Base-by-base conservation (phyloP, 345 rosid species). In the Isatis tinctoria region DNA sequence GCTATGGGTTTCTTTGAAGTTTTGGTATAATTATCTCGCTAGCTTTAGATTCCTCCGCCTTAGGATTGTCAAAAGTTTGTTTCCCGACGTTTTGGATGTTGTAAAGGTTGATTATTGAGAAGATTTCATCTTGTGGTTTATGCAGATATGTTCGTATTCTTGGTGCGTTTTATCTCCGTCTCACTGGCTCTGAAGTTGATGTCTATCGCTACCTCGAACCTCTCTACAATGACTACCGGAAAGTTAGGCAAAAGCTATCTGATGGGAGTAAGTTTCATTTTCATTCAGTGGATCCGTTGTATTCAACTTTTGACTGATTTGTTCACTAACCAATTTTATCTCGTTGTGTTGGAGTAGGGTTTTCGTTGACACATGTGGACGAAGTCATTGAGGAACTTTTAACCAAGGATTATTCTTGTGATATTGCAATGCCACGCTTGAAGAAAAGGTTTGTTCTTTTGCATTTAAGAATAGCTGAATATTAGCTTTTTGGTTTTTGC, bases 131-230 rank as follows among this genome's bases (percentile, higher is more conserved):
- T 69, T 1, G 47, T 70, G 35, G 51, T 14, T 64, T 53, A 0
- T 80, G 75, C 78, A 93, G 96, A 63, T 93, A 93, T 72, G 93
- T 93, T 13, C 90, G 97, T 16, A 76, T 90, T 2, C 94, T 92
- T 14, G 98, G 98, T 72, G 99, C 97, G 52, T 92, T 95, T 61
- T 92, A 90, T 77, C 83, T 87, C 35, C 94, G 96, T 8, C 88
- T 93, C 20, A 93, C 97, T 4, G 96, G 94, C 54, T 82, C 88
- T 37, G 95, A 88, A 64, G 65, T 78, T 62, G 97, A 94, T 79
- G 82, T 94, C 18, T 89, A 89, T 67, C 92, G 90, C 6, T 93
- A 93, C 78, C 82, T 93, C 8, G 97, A 89, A 70, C 96, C 97
- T 12, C 81, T 91, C 26, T 89, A 87, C 74, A 89, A 91, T 67